Base-by-base conservation (phyloP, 768 basidiomycete species). In the Austroboletus festivus region DNA sequence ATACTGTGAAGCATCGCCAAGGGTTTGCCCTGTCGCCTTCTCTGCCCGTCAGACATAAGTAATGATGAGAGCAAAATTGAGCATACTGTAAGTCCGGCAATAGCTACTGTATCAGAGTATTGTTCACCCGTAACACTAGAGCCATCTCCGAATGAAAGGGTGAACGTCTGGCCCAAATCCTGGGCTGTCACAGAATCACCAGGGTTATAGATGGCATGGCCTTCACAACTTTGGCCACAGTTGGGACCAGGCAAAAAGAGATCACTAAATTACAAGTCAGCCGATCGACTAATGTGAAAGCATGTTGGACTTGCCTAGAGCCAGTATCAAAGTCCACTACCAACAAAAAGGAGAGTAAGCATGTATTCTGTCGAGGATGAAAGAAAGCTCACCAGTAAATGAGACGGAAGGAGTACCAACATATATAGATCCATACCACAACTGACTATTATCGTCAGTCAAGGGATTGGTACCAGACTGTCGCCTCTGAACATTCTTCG, bases 191-290 rank as follows among this genome's bases (percentile, higher is more conserved):
- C 42, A 24, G 60, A 62, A 13, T 9, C 2, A 1, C 16, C 5
- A 1, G 72, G 59, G 49, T 69, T 46, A 54, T 71, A 75, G 38
- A 59, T 52, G 24, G 40, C 51, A 51, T 74, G 70, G 2, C 49
- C 57, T 0, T 16, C 4, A 51, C 73, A 74, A 23, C 4, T 52
- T 20, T 47, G 54, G 18, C 3, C 26, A 51, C 68, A 69, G 5
- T 41, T 4, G 5, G 54, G 24, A 1, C 56, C 59, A 6, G 68
- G 67, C 26, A 69, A 34, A 48, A 63, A 62, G 4, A 68, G 44
- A 38, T 68, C 67, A 19, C 64, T 24, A n/a, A 31, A 12, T 37
- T 9, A 15, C 5, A 5, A 3, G 0, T 55, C 24, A 55, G 43
- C 8, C 30, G 0, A n/a, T 19, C 7, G 1, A 15, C 11, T 21